Evolutionary conservation across 2,329 filamentous ascomycete genomes (phyloP), one percentile per base, ranked within the genome.

Genomic region (Beauveria bassiana): DNA sequence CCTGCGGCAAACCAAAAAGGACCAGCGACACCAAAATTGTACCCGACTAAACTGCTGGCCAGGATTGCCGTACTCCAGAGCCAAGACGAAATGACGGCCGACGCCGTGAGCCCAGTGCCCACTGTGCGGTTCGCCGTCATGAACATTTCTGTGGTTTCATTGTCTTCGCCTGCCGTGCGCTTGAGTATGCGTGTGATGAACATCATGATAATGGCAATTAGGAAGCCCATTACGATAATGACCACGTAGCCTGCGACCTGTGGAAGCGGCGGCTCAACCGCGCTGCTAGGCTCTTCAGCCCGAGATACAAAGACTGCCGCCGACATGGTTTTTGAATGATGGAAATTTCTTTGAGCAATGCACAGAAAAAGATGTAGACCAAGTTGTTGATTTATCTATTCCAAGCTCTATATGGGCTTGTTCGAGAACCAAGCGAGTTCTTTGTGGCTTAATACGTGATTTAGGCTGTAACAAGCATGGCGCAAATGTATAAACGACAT

Each of bases 1-100:
- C 81, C 82, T 51, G 80, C 81, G 3, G 80, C 81, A 62, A 81
- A 85, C 81, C 81, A 85, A 60, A 85, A 83, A 0, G 81, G 81
- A 0, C 81, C 81, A 1, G 80, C 78, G 1, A 84, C 72, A 0
- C 82, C 82, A 65, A 81, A 82, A 55, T 76, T 75, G 64, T 84
- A 83, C 1, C 80, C 81, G 0, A 83, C 79, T 3, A 81, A 71
- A 0, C 75, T 75, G 10, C 78, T 78, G 0, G 79, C 79, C 0
- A 83, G 70, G 64, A 83, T 75, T 0, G 80, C 79, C 0, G 80
- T 83, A 24, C 77, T 80, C 78, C 79, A 82, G 2, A 82, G 74
- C 81, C 80, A 83, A 0, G 78, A 81, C 38, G 80, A 82, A 20
- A 82, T 77, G 0, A 83, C 80, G 7, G 81, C 80, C 0, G 80